A percentile compares a stretch with the other conserved stretches of the same genome.
Conservation (phyloP, 78 protist genomes). For the slime mould (Dictyostelium discoideum) region dicty_2.7 NC_007091.3:110001-110500, state of each 20-base stretch:
- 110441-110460: background rate
- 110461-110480: background rate
- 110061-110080: background rate
- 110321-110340: background rate
- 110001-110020: background rate
- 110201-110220: no score
- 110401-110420: background rate
- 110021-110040: background rate
- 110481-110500: background rate
- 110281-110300: background rate
- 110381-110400: background rate
- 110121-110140: background rate
- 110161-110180: no score
- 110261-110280: no score
- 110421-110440: background rate
- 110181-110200: background rate
- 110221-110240: no score
- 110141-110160: background rate
- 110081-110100: background rate
- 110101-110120: no score
- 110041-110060: background rate
- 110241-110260: no score
- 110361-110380: background rate
- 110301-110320: background rate
- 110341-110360: background rate